Base-by-base conservation (phyloP, 257 asterid genomes). In the Parsonsia alboflavescens region DNA sequence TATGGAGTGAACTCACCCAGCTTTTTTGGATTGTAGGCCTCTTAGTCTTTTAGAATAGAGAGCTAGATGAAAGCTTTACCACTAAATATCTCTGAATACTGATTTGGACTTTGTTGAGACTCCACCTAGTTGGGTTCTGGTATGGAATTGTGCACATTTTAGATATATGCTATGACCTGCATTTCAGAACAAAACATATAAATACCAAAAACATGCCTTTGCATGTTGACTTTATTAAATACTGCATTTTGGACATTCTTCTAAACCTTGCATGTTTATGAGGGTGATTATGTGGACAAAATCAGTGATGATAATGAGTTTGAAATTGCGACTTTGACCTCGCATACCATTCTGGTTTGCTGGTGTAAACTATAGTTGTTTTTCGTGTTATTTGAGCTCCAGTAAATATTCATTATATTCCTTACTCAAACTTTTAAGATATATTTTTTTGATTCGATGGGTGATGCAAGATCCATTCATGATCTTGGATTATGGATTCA, bases 11-110 rank as follows among this genome's bases (percentile, higher is more conserved):
- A 12, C 57, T 12, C 4, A 5, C 21, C 17, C 26, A 19, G 24
- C 48, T 2, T 7, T 70, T 70, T 50, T 19, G 0, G 41, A 19
- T 46, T 73, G 41, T 48, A 11, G 11, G 21, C 45, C 62, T 64
- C 33, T 65, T 63, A n/a, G n/a, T n/a, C 62, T 64, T n/a, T 50
- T 63, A n/a, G 68, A 54, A n/a, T 56, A 12, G 58, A 13, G 59
- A 69, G 24, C 12, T 48, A 69, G 61, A 26, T 15, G 28, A 26
- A 16, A 24, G 21, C n/a, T 48, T 33, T 13, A 7, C 57, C 45
- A 48, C 17, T 46, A 33, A 24, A 46, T 26, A 39, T 69, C 28
- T 8, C 22, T 68, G 57, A 48, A 26, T 69, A 48, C 17, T 30
- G 15, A 61, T 11, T 24, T 5, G 4, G 44, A 10, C 10, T 61